phyloP scores from a whole-genome alignment of 2,329 filamentous ascomycete genomes.

The Fusarium metavorans region DNA sequence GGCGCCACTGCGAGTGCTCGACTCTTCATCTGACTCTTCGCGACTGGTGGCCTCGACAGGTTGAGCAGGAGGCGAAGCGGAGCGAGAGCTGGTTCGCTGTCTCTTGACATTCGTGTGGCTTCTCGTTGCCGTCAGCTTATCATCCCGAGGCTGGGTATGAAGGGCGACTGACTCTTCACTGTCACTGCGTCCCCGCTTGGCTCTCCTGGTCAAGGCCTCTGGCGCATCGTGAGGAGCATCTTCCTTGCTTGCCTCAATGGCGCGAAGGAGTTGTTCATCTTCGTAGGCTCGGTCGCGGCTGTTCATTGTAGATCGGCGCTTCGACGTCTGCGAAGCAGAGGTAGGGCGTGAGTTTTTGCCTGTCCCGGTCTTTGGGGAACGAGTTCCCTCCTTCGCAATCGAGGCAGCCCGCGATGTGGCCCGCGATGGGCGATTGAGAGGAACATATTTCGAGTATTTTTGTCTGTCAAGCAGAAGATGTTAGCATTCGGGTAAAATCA shows the following conservation, averaged over 20 bases:
- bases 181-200: constrained; percentile 88
- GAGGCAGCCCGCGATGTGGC: constrained; percentile 73
- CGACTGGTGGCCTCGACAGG: constrained; percentile 61
- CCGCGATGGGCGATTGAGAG: constrained; percentile 67
- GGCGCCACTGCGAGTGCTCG: constrained; percentile 60
- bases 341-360: constrained; percentile 68
- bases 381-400: constrained; percentile 62
- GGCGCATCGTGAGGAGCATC: constrained; percentile 67
- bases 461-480: constrained; percentile 57
- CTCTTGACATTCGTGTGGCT: constrained; percentile 80
- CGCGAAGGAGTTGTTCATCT: constrained; percentile 87
- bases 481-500: neutral
- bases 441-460: constrained; percentile 75
- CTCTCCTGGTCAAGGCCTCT: constrained; percentile 71
- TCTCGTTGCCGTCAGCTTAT: constrained; percentile 59
- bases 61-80: constrained; percentile 67
- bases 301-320: constrained; percentile 96
- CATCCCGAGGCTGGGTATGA: constrained; percentile 28
- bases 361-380: constrained; percentile 71
- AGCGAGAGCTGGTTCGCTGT: constrained; percentile 84
- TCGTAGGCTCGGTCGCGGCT: constrained; percentile 95
- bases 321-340: constrained; percentile 67
- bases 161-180: constrained; percentile 85
- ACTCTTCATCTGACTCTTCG: constrained; percentile 81
- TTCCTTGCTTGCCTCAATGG: constrained; percentile 95